Conservation (phyloP, 106 monocot species). For the Ottelia alismoides region DNA sequence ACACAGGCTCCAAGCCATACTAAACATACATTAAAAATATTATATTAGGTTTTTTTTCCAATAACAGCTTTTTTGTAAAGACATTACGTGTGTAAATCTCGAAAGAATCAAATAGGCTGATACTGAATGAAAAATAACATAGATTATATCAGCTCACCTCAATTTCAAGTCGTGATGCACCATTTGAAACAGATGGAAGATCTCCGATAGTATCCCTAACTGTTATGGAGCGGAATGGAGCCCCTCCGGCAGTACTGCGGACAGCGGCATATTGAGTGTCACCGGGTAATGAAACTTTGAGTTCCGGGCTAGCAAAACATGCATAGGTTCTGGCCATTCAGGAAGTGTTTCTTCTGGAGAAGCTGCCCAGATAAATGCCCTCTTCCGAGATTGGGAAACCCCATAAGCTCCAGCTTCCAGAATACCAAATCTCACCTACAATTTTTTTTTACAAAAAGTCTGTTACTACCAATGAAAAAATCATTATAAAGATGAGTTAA, state of each 20-base stretch:
- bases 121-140: not conserved
- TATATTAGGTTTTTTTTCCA: too few relatives aligned
- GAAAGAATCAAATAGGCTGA: not conserved
- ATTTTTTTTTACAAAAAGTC: too few relatives aligned
- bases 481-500: too few relatives aligned
- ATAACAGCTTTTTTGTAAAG: too few relatives aligned
- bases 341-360: constrained; percentile 82
- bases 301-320: constrained; percentile 90
- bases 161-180: constrained; percentile 51
- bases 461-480: too few relatives aligned
- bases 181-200: constrained; percentile 67
- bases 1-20: constrained; percentile 64
- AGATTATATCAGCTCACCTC: constrained; percentile 16
- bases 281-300: constrained; percentile 59
- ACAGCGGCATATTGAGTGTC: constrained; percentile 55
- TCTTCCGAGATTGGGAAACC: constrained; percentile 95
- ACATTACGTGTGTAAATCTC: too few relatives aligned
- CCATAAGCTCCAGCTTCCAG: constrained; percentile 95
- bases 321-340: constrained; percentile 98
- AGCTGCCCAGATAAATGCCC: constrained; percentile 98
- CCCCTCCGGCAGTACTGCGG: constrained; percentile 75
- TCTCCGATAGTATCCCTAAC: constrained; percentile 85
- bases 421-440: constrained; percentile 98
- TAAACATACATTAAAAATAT: too few relatives aligned
- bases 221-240: constrained; percentile 83